Percentiles rank a stretch among this genome's conserved stretches.
Conservation (phyloP, 2,329 filamentous ascomycete genomes). For the Xylaria sp. region DNA sequence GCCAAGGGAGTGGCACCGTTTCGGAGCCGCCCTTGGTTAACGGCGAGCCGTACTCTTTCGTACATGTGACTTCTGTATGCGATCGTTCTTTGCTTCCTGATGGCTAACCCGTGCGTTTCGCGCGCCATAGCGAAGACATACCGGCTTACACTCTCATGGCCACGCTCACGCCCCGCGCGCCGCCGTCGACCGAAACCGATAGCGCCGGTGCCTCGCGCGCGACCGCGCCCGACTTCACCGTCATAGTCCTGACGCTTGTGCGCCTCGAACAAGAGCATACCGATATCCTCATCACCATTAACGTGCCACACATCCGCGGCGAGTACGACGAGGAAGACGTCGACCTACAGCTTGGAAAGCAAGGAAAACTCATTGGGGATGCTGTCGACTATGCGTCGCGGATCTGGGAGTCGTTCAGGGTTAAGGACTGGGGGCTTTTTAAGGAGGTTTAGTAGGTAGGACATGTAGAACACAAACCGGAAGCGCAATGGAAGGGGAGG, state of each 20-base stretch:
- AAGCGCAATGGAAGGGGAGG: neutral
- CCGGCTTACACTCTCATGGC: constrained; percentile 78
- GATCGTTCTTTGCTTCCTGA: neutral
- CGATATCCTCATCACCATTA: constrained; percentile 86
- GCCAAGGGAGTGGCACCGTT: neutral
- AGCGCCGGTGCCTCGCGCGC: constrained; percentile 52
- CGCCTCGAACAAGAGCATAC: constrained; percentile 79
- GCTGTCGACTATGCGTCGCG: constrained; percentile 73
- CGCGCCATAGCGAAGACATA: constrained; percentile 56
- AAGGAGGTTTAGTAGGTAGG: constrained; percentile 50
- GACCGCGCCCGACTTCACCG: constrained; percentile 71
- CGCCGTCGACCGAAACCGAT: constrained; percentile 46
- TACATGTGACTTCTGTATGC: neutral
- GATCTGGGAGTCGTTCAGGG: constrained; percentile 78
- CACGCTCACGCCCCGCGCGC: constrained; percentile 63
- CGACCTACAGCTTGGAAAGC: constrained; percentile 71
- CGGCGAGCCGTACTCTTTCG: neutral
- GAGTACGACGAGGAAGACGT: constrained; percentile 80
- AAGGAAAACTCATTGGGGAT: constrained; percentile 75
- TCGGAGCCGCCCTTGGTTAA: neutral
- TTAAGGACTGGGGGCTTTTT: constrained; percentile 86
- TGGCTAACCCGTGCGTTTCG: constrained; percentile 28
- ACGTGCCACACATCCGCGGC: constrained; percentile 83
- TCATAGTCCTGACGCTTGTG: constrained; percentile 80
- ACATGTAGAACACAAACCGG: neutral